Evolutionary conservation across 2,329 filamentous ascomycete species (phyloP), one percentile per base, ranked within the genome.

Genomic region (Exophiala bonariae): DNA sequence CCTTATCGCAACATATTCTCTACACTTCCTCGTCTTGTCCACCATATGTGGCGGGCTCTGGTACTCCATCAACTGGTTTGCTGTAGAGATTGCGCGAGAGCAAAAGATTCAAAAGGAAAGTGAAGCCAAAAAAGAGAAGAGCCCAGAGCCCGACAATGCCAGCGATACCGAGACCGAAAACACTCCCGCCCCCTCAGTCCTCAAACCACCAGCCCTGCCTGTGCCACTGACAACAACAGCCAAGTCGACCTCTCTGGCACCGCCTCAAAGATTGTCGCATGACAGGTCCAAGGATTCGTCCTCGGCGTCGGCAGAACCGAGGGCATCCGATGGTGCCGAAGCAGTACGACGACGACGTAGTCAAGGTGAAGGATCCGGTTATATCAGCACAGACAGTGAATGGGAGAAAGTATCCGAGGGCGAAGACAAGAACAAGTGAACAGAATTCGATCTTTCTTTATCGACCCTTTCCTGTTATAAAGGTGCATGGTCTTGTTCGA

Each of bases 61-160:
- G 93, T 90, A 81, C 74, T 82, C 87, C 47, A 91, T 97, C 72
- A 97, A 97, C 78, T 99, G 93, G 93, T 97, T 99, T 64, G 90
- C 89, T 45, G 72, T 72, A 36, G 92, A 85, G 63, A 67, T 85
- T 66, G 70, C 58, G 68, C 48, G 43, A 76, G 59, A 73, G 75
- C 58, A 75, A 78, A 54, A 74, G 61, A 63, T 59, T 50, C 65
- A 74, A 63, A 69, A 66, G 60, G 64, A 66, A 59, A 64, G 61
- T 59, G 68, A 66, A 60, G 67, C 59, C 57, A 71, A 51, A 74
- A 78, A 56, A 74, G 73, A 62, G 73, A 60, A 63, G 54, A 61
- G 62, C 50, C 56, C 61, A 13, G 57, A 56, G 37, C 49, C 55
- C 56, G 43, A 56, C 58, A 41, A 52, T 19, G 56, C 48, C 57